phyloP scores from a whole-genome alignment of 129 eudicot genomes.

The Daucus carota region DNA sequence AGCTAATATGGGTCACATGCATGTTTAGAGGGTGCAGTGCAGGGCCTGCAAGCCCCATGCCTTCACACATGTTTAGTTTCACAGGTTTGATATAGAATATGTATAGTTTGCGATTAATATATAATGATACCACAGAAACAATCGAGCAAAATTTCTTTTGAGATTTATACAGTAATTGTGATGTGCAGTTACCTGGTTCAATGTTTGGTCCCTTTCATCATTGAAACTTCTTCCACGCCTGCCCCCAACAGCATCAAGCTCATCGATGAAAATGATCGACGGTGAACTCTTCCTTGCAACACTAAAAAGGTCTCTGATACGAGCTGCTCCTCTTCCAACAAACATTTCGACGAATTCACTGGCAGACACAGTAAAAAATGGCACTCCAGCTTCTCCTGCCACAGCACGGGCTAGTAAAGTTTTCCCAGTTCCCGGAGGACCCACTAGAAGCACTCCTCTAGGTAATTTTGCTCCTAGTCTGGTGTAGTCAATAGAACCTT shows the following conservation, averaged over 20 bases:
- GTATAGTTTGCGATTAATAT: neutral
- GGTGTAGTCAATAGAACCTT: constrained; percentile 79
- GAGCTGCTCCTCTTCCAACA: constrained; percentile 99
- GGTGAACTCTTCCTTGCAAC: constrained; percentile 92
- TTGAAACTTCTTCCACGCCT: constrained; percentile 97
- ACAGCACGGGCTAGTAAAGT: constrained; percentile 97
- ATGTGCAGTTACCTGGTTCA: constrained; percentile 63
- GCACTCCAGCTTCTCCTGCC: constrained; percentile 99
- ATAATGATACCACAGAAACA: neutral
- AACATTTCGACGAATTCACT: constrained; percentile 97
- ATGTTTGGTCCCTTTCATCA: constrained; percentile 97
- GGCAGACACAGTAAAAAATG: constrained; percentile 91
- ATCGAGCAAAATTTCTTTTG: neutral
- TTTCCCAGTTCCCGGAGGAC: constrained; percentile 98
- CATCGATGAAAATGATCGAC: constrained; percentile 89
- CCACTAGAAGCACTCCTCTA: constrained; percentile 88
- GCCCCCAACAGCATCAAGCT: constrained; percentile 98
- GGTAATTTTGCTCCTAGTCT: constrained; percentile 94
- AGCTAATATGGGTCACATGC: neutral
- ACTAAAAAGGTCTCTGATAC: constrained; percentile 85
- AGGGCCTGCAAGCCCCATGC: neutral
- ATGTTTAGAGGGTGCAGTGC: neutral
- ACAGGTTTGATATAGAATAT: neutral
- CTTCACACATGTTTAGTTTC: neutral
- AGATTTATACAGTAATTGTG: neutral